Evolutionary conservation across 2,329 filamentous ascomycete genomes (phyloP), one percentile per base, ranked within the genome.

Genomic region (Ascochyta koolunga): DNA sequence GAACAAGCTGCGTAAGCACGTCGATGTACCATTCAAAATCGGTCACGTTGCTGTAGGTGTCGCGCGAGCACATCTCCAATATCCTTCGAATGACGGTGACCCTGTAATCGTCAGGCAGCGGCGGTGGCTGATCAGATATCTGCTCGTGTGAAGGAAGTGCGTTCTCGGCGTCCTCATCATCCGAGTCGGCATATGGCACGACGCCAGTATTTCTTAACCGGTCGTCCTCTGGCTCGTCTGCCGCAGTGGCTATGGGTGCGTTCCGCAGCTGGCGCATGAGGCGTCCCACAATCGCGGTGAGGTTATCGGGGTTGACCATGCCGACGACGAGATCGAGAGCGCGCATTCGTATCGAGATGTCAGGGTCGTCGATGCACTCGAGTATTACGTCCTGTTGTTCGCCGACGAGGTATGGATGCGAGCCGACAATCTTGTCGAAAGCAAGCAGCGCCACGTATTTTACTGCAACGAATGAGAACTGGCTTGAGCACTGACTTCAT

Each of bases 21-120:
- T 95, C 90, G 61, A 98, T 89, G 73, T 98, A 98, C 95, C 95
- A 99, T 63, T 97, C 93, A 72, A 99, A 99, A 71, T 99, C 93
- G 46, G 83, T 79, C 41, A 99, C 81, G 68, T 92, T 91, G 33
- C 84, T 83, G 72, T 98, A 99, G 57, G 92, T 96, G 61, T 93
- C 89, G 60, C 87, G 86, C 8, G 91, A 90, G 73, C 93, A 98
- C 86, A 99, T 96, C 56, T 88, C 86, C 10, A 98, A 74, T 56
- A 98, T 91, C 54, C 90, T 85, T 51, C 84, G 83, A 46, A 98
- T 91, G 18, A 97, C 91, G 65, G 90, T 90, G 32, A 87, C 79
- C 45, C 88, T 88, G 73, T 98, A 99, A 60, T 96, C 91, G 56
- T 93, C 88, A 0, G 95, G 92, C 7, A 98, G 79, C 9, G 87